Percentiles rank a stretch among this genome's conserved stretches.
Conservation (phyloP, 2,329 filamentous ascomycete genomes). For the Didymella sp. region DNA sequence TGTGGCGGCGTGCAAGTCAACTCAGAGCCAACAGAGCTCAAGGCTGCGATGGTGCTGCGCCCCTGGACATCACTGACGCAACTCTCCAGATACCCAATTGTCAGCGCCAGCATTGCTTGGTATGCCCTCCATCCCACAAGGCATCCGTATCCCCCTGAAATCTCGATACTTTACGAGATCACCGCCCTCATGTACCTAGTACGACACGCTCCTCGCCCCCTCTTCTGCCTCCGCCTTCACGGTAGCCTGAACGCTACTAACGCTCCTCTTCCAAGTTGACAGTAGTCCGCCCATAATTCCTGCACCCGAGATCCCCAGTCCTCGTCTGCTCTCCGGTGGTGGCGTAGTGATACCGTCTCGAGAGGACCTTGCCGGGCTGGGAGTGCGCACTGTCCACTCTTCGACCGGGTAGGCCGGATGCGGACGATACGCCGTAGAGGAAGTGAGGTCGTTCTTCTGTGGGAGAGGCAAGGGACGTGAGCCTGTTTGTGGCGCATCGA, state of each 20-base stretch:
- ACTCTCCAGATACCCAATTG: no score
- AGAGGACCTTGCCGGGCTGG: conserved; percentile 37
- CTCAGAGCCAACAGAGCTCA: no score
- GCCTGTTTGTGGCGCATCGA: conserved; percentile 23
- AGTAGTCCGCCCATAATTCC: conserved; percentile 33
- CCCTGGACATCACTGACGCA: no score
- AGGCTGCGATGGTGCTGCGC: no score
- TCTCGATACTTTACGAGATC: no score
- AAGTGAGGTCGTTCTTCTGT: conserved; percentile 22
- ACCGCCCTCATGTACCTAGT: neutral
- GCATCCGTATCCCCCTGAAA: no score
- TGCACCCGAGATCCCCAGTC: conserved; percentile 11
- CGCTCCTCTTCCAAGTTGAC: conserved; percentile 36
- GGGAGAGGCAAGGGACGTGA: conserved; percentile 28
- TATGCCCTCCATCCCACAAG: no score
- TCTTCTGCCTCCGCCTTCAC: neutral
- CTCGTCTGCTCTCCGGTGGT: conserved; percentile 22
- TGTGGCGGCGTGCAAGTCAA: no score
- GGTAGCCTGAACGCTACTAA: neutral
- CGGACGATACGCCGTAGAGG: conserved; percentile 29
- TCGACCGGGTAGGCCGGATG: conserved; percentile 36
- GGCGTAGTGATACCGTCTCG: conserved; percentile 33
- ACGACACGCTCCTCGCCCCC: conserved; percentile 3
- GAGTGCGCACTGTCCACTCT: conserved; percentile 38
- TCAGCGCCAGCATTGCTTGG: no score